Evolutionary conservation across 495 filamentous ascomycete species (phyloP).

Genomic region (Lichenothelia convexa): DNA sequence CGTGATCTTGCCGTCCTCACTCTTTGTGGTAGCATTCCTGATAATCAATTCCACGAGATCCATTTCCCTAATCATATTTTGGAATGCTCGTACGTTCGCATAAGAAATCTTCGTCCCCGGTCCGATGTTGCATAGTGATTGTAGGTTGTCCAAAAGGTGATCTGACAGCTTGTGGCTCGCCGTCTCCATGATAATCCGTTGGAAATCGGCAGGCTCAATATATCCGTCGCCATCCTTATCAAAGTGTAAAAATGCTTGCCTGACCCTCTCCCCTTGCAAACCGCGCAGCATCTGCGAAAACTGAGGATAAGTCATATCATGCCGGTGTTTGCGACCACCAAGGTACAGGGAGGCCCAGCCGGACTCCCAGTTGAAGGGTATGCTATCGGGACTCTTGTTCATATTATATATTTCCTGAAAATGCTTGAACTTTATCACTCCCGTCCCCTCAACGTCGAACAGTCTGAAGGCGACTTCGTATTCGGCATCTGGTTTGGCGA

Average conservation of each 20-base stretch:
- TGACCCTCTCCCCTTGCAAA: constrained; percentile 82
- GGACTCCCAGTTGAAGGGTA: constrained; percentile 93
- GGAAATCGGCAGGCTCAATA: constrained; percentile 90
- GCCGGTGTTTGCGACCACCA: constrained; percentile 63
- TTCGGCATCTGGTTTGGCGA: constrained; percentile 88
- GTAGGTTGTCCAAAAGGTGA: constrained; percentile 83
- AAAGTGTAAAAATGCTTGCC: constrained; percentile 83
- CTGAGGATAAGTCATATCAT: constrained; percentile 85
- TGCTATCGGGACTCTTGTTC: constrained; percentile 61
- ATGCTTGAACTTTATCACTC: constrained; percentile 69
- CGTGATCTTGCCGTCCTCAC: constrained; percentile 78
- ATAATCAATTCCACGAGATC: constrained; percentile 88
- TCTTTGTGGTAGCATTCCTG: constrained; percentile 67
- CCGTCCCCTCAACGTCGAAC: constrained; percentile 70
- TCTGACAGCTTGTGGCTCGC: constrained; percentile 95
- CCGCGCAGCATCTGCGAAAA: constrained; percentile 97
- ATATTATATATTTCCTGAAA: constrained; percentile 63
- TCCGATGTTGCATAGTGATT: constrained; percentile 88
- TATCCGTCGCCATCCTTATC: constrained; percentile 94
- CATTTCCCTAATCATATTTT: constrained; percentile 94
- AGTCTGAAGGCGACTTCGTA: constrained; percentile 97
- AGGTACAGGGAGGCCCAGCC: constrained; percentile 95
- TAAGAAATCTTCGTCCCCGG: constrained; percentile 87
- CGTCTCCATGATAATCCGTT: constrained; percentile 85
- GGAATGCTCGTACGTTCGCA: constrained; percentile 90